Conservation (phyloP, 169 alveolate genomes). For the Plasmodium falciparum region DNA sequence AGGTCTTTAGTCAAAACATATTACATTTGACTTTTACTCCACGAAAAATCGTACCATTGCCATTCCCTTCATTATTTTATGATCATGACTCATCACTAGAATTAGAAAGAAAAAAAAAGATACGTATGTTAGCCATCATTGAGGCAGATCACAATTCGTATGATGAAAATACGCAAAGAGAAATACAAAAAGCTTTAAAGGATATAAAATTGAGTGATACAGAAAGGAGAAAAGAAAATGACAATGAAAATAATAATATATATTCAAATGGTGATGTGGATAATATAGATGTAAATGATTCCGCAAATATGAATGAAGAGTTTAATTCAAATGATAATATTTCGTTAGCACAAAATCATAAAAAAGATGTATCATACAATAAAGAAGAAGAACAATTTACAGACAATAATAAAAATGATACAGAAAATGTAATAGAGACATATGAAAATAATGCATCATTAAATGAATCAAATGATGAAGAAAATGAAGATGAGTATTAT, state of each 20-base stretch:
- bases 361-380: slow-evolving; percentile 56
- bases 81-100: slow-evolving; percentile 78
- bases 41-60: slow-evolving; percentile 90
- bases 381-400: slow-evolving; percentile 34
- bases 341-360: slow-evolving; percentile 4
- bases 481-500: slow-evolving; percentile 79
- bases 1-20: slow-evolving; percentile 90
- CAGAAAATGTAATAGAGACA: neutral
- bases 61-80: slow-evolving; percentile 86
- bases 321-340: neutral
- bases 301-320: slow-evolving; percentile 1
- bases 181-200: slow-evolving; percentile 82
- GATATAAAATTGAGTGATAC: slow-evolving; percentile 74
- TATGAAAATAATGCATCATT: neutral
- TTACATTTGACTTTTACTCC: slow-evolving; percentile 95
- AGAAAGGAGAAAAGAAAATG: neutral
- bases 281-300: neutral
- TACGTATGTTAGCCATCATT: slow-evolving; percentile 89
- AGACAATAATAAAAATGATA: neutral
- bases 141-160: slow-evolving; percentile 93
- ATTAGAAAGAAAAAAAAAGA: slow-evolving; percentile 73
- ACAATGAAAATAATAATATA: neutral
- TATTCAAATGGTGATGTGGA: neutral
- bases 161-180: slow-evolving; percentile 86
- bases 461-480: slow-evolving; percentile 70